Conservation (phyloP, 2,329 filamentous ascomycete species). For the Trichoderma semiorbis region DNA sequence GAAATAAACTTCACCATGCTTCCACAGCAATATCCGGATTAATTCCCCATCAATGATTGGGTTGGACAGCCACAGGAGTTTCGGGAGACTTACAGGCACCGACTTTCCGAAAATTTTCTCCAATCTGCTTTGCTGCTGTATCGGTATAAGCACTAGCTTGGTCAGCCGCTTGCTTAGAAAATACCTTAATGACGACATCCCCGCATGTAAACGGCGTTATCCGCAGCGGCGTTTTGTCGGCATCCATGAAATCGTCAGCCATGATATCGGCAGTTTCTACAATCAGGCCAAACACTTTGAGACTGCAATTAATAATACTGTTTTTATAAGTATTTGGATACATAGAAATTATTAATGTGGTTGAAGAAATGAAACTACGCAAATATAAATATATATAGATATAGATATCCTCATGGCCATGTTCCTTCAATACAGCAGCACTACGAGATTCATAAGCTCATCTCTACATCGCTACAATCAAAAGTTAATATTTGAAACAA, state of each 20-base stretch:
- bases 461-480: background rate
- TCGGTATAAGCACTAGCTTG: background rate
- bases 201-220: background rate
- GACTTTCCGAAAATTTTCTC: background rate
- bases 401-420: background rate
- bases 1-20: background rate
- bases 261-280: background rate
- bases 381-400: background rate
- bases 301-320: background rate
- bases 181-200: background rate
- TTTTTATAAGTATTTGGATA: background rate
- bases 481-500: background rate
- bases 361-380: background rate
- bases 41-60: background rate
- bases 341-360: background rate
- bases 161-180: background rate
- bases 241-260: background rate
- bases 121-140: background rate
- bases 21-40: background rate
- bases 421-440: background rate
- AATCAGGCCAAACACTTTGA: background rate
- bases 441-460: background rate
- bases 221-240: background rate
- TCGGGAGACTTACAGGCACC: background rate
- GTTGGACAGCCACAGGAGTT: background rate